These are phyloP conservation scores for Cadophora malorum DNA, from an alignment of 2,329 filamentous ascomycete species.

Conservation along the genomic window DNA sequence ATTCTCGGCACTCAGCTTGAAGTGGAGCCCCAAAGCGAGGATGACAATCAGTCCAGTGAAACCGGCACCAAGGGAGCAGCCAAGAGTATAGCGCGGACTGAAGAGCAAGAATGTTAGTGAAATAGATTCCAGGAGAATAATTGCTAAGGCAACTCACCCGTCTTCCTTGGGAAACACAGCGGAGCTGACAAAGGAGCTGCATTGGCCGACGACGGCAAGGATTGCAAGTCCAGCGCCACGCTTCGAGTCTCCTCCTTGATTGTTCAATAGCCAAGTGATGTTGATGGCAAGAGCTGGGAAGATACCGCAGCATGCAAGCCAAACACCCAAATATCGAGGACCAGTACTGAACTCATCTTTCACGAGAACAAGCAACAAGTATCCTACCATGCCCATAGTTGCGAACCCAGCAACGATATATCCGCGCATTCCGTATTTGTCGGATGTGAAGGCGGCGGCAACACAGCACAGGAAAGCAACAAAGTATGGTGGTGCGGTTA, in stretches of 20 bases:
- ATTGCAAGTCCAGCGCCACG: conserved; percentile 41
- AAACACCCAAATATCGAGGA: conserved; percentile 48
- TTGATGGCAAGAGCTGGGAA: conserved; percentile 45
- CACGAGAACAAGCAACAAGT: conserved; percentile 43
- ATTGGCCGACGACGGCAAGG: conserved; percentile 43
- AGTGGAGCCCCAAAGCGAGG: background rate
- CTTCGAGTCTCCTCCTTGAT: conserved; percentile 44
- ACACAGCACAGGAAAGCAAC: conserved; percentile 48
- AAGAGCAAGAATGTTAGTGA: background rate
- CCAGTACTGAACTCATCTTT: conserved; percentile 46
- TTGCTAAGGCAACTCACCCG: background rate
- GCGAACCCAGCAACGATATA: conserved; percentile 44
- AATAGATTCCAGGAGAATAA: background rate
- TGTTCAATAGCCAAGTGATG: conserved; percentile 46
- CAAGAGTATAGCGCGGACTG: background rate
- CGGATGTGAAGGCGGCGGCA: conserved; percentile 45
- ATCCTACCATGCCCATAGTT: conserved; percentile 44
- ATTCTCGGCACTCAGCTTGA: background rate
- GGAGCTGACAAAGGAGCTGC: conserved; percentile 42
- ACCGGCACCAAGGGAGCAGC: background rate
- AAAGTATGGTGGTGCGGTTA: conserved; percentile 52
- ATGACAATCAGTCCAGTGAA: background rate
- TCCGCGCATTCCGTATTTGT: conserved; percentile 47
- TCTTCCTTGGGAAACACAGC: background rate
- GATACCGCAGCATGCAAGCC: conserved; percentile 46